Base-by-base conservation (phyloP, 2,329 filamentous ascomycete species). In the Diaporthe destruens region DNA sequence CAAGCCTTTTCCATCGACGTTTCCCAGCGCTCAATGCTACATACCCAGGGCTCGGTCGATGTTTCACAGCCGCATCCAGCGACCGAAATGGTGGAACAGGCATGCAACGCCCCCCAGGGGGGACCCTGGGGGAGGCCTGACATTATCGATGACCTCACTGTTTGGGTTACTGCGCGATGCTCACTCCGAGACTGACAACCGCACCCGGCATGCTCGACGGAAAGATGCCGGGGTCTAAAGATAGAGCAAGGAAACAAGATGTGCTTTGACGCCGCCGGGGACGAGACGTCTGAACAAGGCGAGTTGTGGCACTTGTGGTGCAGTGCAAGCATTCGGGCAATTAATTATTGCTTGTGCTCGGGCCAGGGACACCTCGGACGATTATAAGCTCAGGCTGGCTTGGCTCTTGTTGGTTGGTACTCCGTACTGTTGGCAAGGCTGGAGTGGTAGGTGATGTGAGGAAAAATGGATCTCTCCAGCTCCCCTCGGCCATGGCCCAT, bases 51-150 rank as follows among this genome's bases (percentile, higher is more conserved):
- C 61, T 29, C 32, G n/a, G 34, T 18, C 12, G 20, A 51, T 65
- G 61, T 65, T 65, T 65, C 61, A 65, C 61, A 47, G 61, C 61
- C 32, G 61, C 44, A 65, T 65, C 29, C 61, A 51, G 42, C 32
- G 61, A 49, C 61, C 61, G 61, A 65, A 18, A 49, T 32, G 32
- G 16, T 51, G 61, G 42, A 25, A 51, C 59, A 34, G 59, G 25
- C 23, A n/a, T 29, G 59, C 29, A 49, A 25, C 16, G 34, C 39
- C 5, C 4, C 39, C n/a, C n/a, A n/a, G n/a, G n/a, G n/a, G n/a
- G n/a, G n/a, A 6, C 34, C 34, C 14, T 14, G 14, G 39, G 39
- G 39, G 42, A 6, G 25, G 23, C 59, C 59, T 47, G 18, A 29
- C 12, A 12, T 44, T 23, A 6, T 36, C 34, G 36, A 25, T 36